These are phyloP conservation scores for Leccinellum luteum DNA, from an alignment of 768 basidiomycete species.

Conservation along the genomic window DNA sequence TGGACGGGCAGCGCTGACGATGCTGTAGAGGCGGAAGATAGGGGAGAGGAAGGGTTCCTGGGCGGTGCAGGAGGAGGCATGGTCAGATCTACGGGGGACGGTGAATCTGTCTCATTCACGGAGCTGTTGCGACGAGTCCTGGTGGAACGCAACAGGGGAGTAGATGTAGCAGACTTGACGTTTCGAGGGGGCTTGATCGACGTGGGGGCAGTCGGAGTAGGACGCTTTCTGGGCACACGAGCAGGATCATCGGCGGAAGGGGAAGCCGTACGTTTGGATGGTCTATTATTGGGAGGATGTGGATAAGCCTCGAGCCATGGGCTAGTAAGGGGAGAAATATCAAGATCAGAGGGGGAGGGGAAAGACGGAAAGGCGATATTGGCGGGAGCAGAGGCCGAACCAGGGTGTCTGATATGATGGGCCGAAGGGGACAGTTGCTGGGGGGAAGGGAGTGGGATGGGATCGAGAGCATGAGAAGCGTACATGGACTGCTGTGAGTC, in stretches of 20 bases:
- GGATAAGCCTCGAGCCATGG: constrained; percentile 73
- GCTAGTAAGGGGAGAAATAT: constrained; percentile 78
- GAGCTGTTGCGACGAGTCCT: constrained; percentile 42
- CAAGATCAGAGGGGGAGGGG: constrained; percentile 52
- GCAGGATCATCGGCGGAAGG: constrained; percentile 51
- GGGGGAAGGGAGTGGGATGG: constrained; percentile 28
- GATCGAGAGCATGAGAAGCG: constrained; percentile 24
- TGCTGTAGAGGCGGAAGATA: constrained; percentile 4
- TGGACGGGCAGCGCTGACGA: constrained; percentile 8
- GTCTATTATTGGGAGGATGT: constrained; percentile 28
- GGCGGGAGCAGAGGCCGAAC: constrained; percentile 65
- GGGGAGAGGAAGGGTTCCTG: constrained; percentile 15
- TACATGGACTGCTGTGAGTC: constrained; percentile 28
- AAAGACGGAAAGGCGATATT: constrained; percentile 65
- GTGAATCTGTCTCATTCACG: constrained; percentile 54
- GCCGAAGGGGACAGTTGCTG: constrained; percentile 28
- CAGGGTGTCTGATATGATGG: constrained; percentile 36
- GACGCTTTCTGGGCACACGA: constrained; percentile 51
- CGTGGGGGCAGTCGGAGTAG: constrained; percentile 37
- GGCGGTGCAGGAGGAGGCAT: constrained; percentile 85
- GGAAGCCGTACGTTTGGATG: constrained; percentile 54
- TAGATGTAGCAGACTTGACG: constrained; percentile 55
- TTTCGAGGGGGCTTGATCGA: constrained; percentile 24
- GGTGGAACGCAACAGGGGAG: constrained; percentile 52
- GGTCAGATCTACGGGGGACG: constrained; percentile 82